Base-by-base conservation (phyloP, 176 grass and related monocot species). In the Musa schizocarpa region DNA sequence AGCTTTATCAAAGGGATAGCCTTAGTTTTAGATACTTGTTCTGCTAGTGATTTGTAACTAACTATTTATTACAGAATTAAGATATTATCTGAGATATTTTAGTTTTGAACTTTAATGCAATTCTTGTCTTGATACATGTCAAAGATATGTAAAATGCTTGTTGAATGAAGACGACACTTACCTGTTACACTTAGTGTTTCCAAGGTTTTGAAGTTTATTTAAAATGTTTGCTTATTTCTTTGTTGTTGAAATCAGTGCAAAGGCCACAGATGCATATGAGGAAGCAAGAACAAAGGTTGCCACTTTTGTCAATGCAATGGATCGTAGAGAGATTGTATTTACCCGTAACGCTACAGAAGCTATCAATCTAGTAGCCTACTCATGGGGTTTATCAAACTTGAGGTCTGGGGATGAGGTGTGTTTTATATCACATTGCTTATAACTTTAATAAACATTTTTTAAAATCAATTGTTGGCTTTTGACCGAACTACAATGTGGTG, bases 301-400 rank as follows among this genome's bases (percentile, higher is more conserved):
- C 72, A 76, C 65, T 75, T 93, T 98, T 81, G 75, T 98, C 53
- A 98, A 98, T 82, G 90, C 95, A 17, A 51, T 83, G 68, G 82
- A 89, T 76, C 88, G 88, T 69, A 87, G 68, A 86, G 94, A 98
- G 82, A 98, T 98, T 74, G 48, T 98, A 80, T 98, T 98, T 84
- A 98, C 94, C 54, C 83, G 88, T 65, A 98, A 98, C 85, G 94
- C 90, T 79, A 93, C 94, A 49, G 94, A 98, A 93, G 90, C 94
- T 79, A 98, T 98, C 68, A 98, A 98, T 81, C 83, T 98, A 74
- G 90, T 98, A 64, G 94, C 94, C 74, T 89, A 98, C 74, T 90
- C 90, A 11, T 98, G 94, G 94, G 94, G 94, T 2, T 72, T 86
- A 53, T 98, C 86, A 58, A 98, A 93, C 78, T 72, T 98, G 76